These are phyloP conservation scores for Omphalotus guepiniiformis DNA, from an alignment of 768 basidiomycete species.

Conservation along the genomic window DNA sequence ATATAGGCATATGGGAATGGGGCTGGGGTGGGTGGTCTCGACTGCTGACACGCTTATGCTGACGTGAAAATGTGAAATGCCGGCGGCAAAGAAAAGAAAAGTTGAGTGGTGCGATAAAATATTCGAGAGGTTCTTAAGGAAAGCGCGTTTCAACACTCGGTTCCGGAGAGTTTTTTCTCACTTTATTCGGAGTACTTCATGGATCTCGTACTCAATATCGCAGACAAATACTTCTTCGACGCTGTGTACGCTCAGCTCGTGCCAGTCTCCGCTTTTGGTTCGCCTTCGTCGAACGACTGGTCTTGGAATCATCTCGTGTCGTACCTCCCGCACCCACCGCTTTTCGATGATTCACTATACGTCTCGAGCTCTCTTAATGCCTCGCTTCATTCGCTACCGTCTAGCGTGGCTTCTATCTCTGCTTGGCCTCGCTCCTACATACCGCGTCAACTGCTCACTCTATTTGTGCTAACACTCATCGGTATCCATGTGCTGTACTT, in stretches of 20 bases:
- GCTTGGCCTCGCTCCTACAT: conserved; percentile 86
- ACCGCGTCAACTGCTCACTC: conserved; percentile 71
- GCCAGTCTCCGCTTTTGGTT: conserved; percentile 50
- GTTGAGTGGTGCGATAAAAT: no score
- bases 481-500: conserved; percentile 89
- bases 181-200: conserved; percentile 34
- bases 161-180: no score
- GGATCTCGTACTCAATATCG: conserved; percentile 76
- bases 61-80: no score
- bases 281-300: conserved; percentile 20
- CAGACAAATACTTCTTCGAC: conserved; percentile 77
- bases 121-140: no score
- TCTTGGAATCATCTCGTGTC: conserved; percentile 55
- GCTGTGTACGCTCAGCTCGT: conserved; percentile 69
- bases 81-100: no score
- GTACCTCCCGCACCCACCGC: conserved; percentile 52
- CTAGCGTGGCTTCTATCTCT: conserved; percentile 39
- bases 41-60: no score
- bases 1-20: no score
- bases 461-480: conserved; percentile 65
- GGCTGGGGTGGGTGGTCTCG: no score
- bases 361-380: conserved; percentile 23
- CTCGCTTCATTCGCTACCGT: conserved; percentile 15
- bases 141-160: no score
- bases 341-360: conserved; percentile 33